Evolutionary conservation across 2,329 filamentous ascomycete species (phyloP), one percentile per base, ranked within the genome.

Genomic region (Claviceps sp.): DNA sequence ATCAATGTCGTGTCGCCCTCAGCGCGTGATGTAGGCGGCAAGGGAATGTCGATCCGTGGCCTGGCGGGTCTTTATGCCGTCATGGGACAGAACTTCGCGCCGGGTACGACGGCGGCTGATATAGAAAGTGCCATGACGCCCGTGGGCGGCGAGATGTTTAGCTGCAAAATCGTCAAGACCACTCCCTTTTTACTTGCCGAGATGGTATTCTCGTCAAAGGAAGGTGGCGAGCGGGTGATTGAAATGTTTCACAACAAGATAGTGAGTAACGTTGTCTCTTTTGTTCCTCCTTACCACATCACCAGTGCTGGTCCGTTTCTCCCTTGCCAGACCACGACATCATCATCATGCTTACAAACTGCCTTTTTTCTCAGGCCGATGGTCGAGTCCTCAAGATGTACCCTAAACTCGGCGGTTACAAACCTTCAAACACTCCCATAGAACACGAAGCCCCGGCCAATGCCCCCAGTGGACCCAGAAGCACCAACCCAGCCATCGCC

Each of bases 61-160:
- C 70, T 84, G 8, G 82, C 82, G 0, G 83, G 85, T 0, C 85
- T 85, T 1, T 87, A 79, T 59, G 77, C 79, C 17, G 78, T 93
- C 23, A 77, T 88, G 63, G 86, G 84, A 2, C 83, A 86, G 66
- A 93, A 93, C 71, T 88, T 93, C 63, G 87, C 86, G 13, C 80
- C 80, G 2, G 87, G 87, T 39, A 93, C 87, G 0, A 89, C 87
- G 6, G 84, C 83, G 1, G 85, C 84, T 34, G 87, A 93, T 61
- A 88, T 93, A 54, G 85, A 89, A 71, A 86, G 83, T 59, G 87
- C 87, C 52, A 82, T 93, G 80, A 78, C 76, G n/a, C 80, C 81
- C 0, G 71, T 86, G n/a, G 85, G 84, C 40, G 85, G 84, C 34
- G 73, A 82, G 54, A 76, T 88, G 60, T 62, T 77, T 23, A 79